Conservation (phyloP, 164 flowering plant genomes). For the Vitis rotundifolia region DNA sequence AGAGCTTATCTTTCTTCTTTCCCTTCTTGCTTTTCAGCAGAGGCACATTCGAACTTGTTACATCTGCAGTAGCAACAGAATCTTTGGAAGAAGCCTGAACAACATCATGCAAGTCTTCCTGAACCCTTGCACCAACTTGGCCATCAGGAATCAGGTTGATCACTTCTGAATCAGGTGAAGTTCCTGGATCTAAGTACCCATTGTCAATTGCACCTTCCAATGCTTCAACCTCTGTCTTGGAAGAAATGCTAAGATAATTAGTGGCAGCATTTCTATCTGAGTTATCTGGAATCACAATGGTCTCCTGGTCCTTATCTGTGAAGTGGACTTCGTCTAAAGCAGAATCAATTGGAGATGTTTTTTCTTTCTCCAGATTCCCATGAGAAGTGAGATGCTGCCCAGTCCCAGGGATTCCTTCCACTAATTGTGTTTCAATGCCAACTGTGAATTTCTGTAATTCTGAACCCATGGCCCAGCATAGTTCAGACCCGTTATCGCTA, state of each 20-base stretch:
- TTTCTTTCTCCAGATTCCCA: constrained; percentile 14
- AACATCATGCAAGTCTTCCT: constrained; percentile 32
- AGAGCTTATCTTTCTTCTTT: constrained; percentile 31
- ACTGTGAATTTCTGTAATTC: constrained; percentile 15
- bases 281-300: constrained; percentile 21
- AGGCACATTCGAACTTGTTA: constrained; percentile 18
- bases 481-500: constrained; percentile 11
- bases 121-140: constrained; percentile 20
- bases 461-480: background rate
- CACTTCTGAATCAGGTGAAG: constrained; percentile 93
- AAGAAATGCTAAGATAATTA: constrained; percentile 19
- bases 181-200: constrained; percentile 51
- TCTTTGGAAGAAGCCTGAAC: constrained; percentile 25
- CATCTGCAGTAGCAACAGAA: constrained; percentile 25
- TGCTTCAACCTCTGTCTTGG: constrained; percentile 24
- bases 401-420: constrained; percentile 15
- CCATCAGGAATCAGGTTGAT: constrained; percentile 51
- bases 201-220: constrained; percentile 30
- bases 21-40: constrained; percentile 26
- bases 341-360: constrained; percentile 16
- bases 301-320: constrained; percentile 28
- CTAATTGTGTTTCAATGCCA: constrained; percentile 14
- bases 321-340: constrained; percentile 17
- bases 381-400: constrained; percentile 9
- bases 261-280: constrained; percentile 29